Evolutionary conservation across 768 basidiomycete genomes (phyloP).

Genomic region (Saitozyma sp.): DNA sequence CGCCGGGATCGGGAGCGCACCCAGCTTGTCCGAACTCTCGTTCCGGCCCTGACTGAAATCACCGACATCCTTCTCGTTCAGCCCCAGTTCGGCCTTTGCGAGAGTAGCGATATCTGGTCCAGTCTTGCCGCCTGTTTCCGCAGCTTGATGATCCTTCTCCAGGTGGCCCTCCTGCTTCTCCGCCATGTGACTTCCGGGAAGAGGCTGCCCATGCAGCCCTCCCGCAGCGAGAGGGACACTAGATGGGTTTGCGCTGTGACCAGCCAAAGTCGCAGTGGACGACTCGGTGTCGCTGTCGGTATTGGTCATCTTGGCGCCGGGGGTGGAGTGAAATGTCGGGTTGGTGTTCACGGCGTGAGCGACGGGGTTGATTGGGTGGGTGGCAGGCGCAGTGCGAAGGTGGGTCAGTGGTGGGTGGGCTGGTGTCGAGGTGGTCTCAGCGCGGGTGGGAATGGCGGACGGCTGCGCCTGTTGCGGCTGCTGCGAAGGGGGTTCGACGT

Average conservation of each 20-base stretch:
- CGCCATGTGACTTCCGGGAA: slow-evolving; percentile 15
- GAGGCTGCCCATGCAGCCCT: slow-evolving; percentile 20
- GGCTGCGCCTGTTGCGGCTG: too few relatives aligned
- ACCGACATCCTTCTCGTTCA: slow-evolving; percentile 1
- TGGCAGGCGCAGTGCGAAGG: slow-evolving; percentile 24
- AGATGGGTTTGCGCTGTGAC: not conserved
- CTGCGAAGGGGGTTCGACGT: too few relatives aligned
- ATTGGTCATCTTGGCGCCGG: not conserved
- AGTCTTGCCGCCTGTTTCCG: slow-evolving; percentile 10
- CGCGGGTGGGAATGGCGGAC: too few relatives aligned
- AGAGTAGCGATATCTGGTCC: slow-evolving; percentile 9
- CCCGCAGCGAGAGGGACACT: slow-evolving; percentile 8
- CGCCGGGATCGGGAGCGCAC: not conserved
- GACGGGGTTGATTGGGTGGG: slow-evolving; percentile 16
- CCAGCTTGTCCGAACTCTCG: not conserved
- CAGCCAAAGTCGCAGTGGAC: slow-evolving; percentile 26
- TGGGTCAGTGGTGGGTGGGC: slow-evolving; percentile 10
- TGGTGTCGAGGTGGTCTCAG: not conserved
- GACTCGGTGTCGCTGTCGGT: slow-evolving; percentile 7
- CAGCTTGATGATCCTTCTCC: slow-evolving; percentile 29
- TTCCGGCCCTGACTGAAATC: not conserved
- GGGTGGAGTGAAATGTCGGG: too few relatives aligned
- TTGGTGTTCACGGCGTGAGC: slow-evolving; percentile 5
- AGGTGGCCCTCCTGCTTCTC: not conserved
- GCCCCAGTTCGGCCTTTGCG: slow-evolving; percentile 15